Evolutionary conservation across 2,329 filamentous ascomycete genomes (phyloP).

Genomic region (Alternaria rosae): DNA sequence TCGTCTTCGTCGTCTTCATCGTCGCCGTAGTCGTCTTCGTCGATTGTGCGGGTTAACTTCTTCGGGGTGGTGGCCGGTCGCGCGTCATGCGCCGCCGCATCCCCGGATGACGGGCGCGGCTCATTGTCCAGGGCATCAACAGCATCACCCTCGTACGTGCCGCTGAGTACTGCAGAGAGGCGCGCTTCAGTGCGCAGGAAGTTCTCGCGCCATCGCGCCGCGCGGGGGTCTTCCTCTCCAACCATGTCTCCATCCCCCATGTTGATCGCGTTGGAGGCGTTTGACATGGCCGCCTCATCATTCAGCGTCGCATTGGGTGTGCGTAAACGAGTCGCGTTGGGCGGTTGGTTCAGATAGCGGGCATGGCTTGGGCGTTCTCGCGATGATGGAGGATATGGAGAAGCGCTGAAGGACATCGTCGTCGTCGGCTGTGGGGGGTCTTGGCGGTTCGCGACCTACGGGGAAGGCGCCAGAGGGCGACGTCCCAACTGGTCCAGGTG

Average conservation of each 20-base stretch:
- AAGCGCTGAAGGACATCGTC: slow-evolving; percentile 48
- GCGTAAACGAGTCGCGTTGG: slow-evolving; percentile 50
- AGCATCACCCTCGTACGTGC: slow-evolving; percentile 38
- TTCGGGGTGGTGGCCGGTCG: slow-evolving; percentile 66
- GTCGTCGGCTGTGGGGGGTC: slow-evolving; percentile 41
- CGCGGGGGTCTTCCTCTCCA: slow-evolving; percentile 56
- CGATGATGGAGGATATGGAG: slow-evolving; percentile 51
- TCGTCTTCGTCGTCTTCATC: slow-evolving; percentile 69
- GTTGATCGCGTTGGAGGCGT: slow-evolving; percentile 47
- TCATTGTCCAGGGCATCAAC: slow-evolving; percentile 36
- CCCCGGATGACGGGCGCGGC: slow-evolving; percentile 33
- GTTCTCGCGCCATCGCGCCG: slow-evolving; percentile 73
- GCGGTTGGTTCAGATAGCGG: slow-evolving; percentile 44
- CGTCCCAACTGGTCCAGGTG: slow-evolving; percentile 53
- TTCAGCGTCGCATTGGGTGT: slow-evolving; percentile 54
- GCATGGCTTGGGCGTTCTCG: slow-evolving; percentile 54
- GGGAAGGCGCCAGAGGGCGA: slow-evolving; percentile 48
- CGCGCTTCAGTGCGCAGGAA: slow-evolving; percentile 80
- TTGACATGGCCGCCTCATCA: slow-evolving; percentile 51
- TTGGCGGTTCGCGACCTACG: slow-evolving; percentile 48
- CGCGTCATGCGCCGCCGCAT: slow-evolving; percentile 53
- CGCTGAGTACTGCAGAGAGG: slow-evolving; percentile 77
- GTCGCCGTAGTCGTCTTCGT: slow-evolving; percentile 86
- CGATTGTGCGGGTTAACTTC: slow-evolving; percentile 77
- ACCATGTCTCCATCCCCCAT: slow-evolving; percentile 51